Evolutionary conservation across 495 filamentous ascomycete species (phyloP), one percentile per base, ranked within the genome.

Genomic region (Hypoxylon lenormandii): DNA sequence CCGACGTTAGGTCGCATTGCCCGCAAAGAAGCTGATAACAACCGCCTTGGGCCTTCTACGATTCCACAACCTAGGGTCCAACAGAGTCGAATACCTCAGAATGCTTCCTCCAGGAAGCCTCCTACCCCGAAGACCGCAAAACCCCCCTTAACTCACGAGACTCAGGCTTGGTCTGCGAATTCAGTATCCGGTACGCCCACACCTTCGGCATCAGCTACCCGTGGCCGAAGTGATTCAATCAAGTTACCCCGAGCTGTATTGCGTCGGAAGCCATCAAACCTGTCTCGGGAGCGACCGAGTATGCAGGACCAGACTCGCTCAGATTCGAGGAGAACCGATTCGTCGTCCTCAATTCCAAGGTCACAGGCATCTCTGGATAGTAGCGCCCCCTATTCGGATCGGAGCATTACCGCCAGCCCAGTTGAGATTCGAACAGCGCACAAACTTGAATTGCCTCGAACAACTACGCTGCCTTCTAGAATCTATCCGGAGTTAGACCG

Each of bases 401-500:
- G 74, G 33, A 64, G 75, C 40, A 76, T 80, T 18, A 78, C 80
- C 4, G 69, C 75, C 11, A 82, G 77, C 56, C 78, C 80, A 0
- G 74, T 75, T 61, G 80, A 81, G 18, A 74, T 77, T 36, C 73
- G 75, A 28, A 60, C 66, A 16, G 73, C 77, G 3, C 77, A 80
- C 19, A 68, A 75, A 38, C 45, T 76, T 16, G 80, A 81, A 46
- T 64, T 77, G 13, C 69, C 74, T 10, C 75, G 54, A 48, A 69
- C 71, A 0, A 62, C 66, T 16, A 61, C 71, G n/a, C 81, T 82
- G 1, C 64, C 75, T 5, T 70, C 75, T 30, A 78, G 70, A 16
- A 77, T 83, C 64, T 83, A 83, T 61, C 84, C 85, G 12, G 85
- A 86, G 64, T 62, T 87, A 38, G 85, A 87, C 59, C 79, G 85